These are phyloP conservation scores for Polygonum maritimum DNA, from an alignment of 148 eudicot genomes.

Conservation along the genomic window DNA sequence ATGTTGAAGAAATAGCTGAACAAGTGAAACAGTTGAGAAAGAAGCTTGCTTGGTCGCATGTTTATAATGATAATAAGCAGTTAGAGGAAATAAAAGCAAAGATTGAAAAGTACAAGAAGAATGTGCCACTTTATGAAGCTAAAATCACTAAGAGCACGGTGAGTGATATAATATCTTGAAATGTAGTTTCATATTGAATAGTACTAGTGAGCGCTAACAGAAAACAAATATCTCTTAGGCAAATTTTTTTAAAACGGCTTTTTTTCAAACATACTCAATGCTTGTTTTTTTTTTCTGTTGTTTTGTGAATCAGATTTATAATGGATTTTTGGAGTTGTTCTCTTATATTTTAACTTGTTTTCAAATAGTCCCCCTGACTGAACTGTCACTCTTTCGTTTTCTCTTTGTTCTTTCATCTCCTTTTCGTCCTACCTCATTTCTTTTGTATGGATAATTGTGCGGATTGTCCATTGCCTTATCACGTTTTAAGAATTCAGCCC, in stretches of 20 bases:
- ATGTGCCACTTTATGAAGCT: conserved; percentile 51
- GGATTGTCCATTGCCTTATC: too few relatives aligned
- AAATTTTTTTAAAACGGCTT: neutral
- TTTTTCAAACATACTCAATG: neutral
- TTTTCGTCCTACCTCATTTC: too few relatives aligned
- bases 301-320: neutral
- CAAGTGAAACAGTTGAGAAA: conserved; percentile 49
- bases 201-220: neutral
- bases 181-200: neutral
- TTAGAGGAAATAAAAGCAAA: conserved; percentile 32
- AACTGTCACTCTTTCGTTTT: too few relatives aligned
- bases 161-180: conserved; percentile 16
- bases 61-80: conserved; percentile 60
- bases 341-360: too few relatives aligned
- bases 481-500: too few relatives aligned
- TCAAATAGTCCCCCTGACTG: too few relatives aligned
- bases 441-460: too few relatives aligned
- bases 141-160: conserved; percentile 49
- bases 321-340: too few relatives aligned
- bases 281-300: neutral
- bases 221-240: neutral
- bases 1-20: conserved; percentile 69
- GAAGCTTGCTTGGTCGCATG: conserved; percentile 94
- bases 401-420: too few relatives aligned
- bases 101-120: conserved; percentile 44